A percentile compares a stretch with the other conserved stretches of the same genome.
Conservation (phyloP, 441 rosid species). For the Erysimum cheiri region DNA sequence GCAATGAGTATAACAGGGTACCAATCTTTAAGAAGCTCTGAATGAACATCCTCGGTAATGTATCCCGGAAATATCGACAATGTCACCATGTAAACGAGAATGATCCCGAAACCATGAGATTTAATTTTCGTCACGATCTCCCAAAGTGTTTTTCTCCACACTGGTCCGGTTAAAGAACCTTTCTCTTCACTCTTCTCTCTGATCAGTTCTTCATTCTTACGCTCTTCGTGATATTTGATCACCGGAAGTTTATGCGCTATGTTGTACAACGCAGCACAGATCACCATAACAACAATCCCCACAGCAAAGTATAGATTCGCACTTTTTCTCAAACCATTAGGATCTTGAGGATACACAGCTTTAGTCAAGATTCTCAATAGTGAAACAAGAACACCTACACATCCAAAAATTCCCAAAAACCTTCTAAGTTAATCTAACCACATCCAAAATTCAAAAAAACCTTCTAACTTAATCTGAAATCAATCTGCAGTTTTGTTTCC, state of each 20-base stretch:
- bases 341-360: constrained; percentile 77
- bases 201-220: constrained; percentile 60
- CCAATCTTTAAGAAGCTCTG: constrained; percentile 83
- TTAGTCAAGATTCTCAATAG: constrained; percentile 76
- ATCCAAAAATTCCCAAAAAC: constrained; percentile 17
- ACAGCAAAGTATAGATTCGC: constrained; percentile 81
- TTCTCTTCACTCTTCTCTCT: constrained; percentile 56
- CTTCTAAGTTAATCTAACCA: constrained; percentile 12
- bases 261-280: constrained; percentile 74
- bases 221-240: constrained; percentile 69
- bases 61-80: constrained; percentile 91
- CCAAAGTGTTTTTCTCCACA: constrained; percentile 74
- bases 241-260: constrained; percentile 80
- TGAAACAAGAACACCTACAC: constrained; percentile 92
- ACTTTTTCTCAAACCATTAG: constrained; percentile 71
- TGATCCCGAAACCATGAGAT: constrained; percentile 77
- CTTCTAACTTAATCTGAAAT: constrained; percentile 1
- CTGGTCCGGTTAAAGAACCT: constrained; percentile 57
- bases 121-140: constrained; percentile 64
- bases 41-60: constrained; percentile 90
- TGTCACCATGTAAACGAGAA: constrained; percentile 73
- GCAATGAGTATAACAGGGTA: constrained; percentile 74
- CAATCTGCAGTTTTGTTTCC: background rate
- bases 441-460: background rate
- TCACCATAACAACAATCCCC: constrained; percentile 73